Evolutionary conservation across 2,329 filamentous ascomycete species (phyloP).

Genomic region (Dothiorella sarmentorum): DNA sequence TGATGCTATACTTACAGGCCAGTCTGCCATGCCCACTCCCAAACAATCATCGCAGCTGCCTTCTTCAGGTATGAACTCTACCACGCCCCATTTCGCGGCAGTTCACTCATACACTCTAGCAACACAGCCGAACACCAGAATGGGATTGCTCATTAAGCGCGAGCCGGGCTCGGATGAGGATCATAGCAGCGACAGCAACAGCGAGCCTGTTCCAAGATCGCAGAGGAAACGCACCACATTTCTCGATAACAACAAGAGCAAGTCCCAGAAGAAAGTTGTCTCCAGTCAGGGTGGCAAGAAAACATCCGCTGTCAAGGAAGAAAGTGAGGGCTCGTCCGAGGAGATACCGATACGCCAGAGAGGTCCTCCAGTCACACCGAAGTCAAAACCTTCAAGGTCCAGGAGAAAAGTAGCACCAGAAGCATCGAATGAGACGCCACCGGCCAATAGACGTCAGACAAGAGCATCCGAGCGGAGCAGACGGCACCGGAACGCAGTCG

Average conservation of each 20-base stretch:
- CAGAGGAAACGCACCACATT: not conserved
- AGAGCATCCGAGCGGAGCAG: not conserved
- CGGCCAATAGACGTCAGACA: not conserved
- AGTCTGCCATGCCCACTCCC: not conserved
- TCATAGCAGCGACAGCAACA: not conserved
- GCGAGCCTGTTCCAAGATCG: not conserved
- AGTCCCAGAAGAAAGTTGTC: not conserved
- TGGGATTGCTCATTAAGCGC: not conserved
- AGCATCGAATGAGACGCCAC: not conserved
- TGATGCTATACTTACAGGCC: not conserved
- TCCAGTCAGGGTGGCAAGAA: not conserved
- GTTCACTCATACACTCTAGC: not conserved
- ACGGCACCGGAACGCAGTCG: not conserved
- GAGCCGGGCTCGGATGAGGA: not conserved
- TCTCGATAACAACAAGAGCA: not conserved
- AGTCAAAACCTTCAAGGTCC: not conserved
- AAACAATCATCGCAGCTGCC: not conserved
- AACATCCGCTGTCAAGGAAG: not conserved
- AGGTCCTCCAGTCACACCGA: not conserved
- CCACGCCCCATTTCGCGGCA: not conserved
- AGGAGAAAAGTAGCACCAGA: not conserved
- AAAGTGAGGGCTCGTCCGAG: conserved; percentile 8
- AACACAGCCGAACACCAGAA: not conserved
- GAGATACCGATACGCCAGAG: not conserved
- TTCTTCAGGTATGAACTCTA: not conserved